Evolutionary conservation across 2,329 filamentous ascomycete genomes (phyloP), one percentile per base, ranked within the genome.

Genomic region (Sarocladiaceae sp.): DNA sequence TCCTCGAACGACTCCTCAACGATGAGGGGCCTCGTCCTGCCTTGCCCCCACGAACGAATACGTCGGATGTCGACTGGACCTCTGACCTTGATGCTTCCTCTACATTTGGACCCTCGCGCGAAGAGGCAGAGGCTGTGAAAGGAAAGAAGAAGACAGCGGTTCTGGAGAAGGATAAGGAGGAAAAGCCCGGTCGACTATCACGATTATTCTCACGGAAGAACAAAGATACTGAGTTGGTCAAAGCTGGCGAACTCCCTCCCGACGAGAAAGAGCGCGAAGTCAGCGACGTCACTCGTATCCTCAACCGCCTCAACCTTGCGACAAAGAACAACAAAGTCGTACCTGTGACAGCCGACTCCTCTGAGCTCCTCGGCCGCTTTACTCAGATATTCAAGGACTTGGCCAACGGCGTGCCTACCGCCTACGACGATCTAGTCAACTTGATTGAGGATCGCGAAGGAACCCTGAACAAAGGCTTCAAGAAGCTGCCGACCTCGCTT

Each of bases 301-400:
- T 99, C 25, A 88, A 96, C 63, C 82, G 88, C 40, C 79, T 99
- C 55, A 92, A 95, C 64, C 82, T 96, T 28, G 82, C 87, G 4
- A 52, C 39, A 22, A 81, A 87, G 58, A 92, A 96, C 74, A 94
- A 95, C 72, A 86, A 85, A 53, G 89, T 89, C 55, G 89, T 97
- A 67, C 86, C 86, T 12, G 80, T 96, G 53, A 89, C 88, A n/a
- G 80, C 83, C 54, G 91, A 96, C 60, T 93, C 90, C 0, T 84
- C 90, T 55, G 86, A 90, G 57, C 79, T 96, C 26, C 81, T 96
- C 50, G 81, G 84, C 51, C 83, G 86, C 56, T 99, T 99, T 76
- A 95, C 90, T 1, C 77, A 91, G 52, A 86, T 97, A 29, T 87
- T 99, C 64, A 94, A 93, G 65, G 94, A 99, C 66, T 80, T 97